Evolutionary conservation across 768 basidiomycete species (phyloP).

Genomic region (Podaxis pistillaris): DNA sequence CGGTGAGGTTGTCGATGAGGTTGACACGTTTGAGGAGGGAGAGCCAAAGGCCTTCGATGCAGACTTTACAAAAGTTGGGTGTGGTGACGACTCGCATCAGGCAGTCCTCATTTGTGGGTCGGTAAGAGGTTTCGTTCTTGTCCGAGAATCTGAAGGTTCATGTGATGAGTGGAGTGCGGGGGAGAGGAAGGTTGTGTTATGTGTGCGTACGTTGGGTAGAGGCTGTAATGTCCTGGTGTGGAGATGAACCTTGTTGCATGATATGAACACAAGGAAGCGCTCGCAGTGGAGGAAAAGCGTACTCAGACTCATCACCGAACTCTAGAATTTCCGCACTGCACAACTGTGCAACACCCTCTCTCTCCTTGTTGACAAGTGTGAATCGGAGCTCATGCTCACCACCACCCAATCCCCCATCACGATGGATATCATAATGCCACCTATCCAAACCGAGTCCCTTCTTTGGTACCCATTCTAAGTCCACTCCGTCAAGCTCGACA

Average conservation of each 20-base stretch:
- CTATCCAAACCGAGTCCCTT: slow-evolving; percentile 62
- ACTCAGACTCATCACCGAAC: slow-evolving; percentile 66
- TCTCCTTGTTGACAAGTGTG: slow-evolving; percentile 42
- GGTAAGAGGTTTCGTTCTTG: slow-evolving; percentile 62
- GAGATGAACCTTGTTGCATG: slow-evolving; percentile 51
- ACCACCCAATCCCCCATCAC: slow-evolving; percentile 33
- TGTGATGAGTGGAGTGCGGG: not conserved
- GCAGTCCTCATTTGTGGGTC: slow-evolving; percentile 83
- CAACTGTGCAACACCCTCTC: slow-evolving; percentile 63
- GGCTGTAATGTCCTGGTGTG: slow-evolving; percentile 55
- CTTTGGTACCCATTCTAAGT: slow-evolving; percentile 59
- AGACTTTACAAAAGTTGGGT: slow-evolving; percentile 74
- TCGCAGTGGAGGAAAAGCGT: not conserved
- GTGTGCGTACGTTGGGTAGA: slow-evolving; percentile 68
- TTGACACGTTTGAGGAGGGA: slow-evolving; percentile 55
- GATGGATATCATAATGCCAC: slow-evolving; percentile 70
- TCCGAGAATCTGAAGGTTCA: slow-evolving; percentile 53
- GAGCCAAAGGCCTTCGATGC: slow-evolving; percentile 73
- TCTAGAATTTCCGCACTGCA: slow-evolving; percentile 76
- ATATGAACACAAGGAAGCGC: not conserved
- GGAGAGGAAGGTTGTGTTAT: not conserved
- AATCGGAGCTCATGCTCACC: slow-evolving; percentile 65
- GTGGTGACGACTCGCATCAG: slow-evolving; percentile 74
- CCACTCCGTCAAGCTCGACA: slow-evolving; percentile 58
- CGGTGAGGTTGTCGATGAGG: slow-evolving; percentile 56